Conservation (phyloP, 768 basidiomycete species). For the Mycena leptocephala region DNA sequence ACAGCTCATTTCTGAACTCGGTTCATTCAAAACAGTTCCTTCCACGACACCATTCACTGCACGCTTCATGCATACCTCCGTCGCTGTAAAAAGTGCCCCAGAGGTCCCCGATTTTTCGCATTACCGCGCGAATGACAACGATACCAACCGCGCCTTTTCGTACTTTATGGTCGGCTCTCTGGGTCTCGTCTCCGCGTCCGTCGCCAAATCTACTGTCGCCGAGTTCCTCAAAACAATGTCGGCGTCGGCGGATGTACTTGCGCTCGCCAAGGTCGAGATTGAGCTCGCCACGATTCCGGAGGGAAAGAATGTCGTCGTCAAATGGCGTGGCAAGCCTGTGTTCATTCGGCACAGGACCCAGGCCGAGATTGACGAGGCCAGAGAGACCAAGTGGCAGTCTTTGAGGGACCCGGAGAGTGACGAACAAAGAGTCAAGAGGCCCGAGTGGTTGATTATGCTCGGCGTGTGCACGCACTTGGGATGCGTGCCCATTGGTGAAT, state of each 20-base stretch:
- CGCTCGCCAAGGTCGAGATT: constrained; percentile 97
- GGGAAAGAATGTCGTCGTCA: constrained; percentile 97
- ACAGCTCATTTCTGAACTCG: constrained; percentile 23
- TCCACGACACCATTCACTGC: constrained; percentile 71
- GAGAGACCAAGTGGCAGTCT: constrained; percentile 85
- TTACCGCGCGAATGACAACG: constrained; percentile 81
- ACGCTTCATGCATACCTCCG: constrained; percentile 86
- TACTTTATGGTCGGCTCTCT: constrained; percentile 95
- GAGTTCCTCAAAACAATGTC: constrained; percentile 98
- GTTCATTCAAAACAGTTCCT: constrained; percentile 59
- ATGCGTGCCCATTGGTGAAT: constrained; percentile 98
- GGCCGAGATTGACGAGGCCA: constrained; percentile 95
- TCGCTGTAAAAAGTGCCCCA: constrained; percentile 77
- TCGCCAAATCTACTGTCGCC: constrained; percentile 93
- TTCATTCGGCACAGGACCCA: constrained; percentile 97
- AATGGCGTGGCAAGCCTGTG: constrained; percentile 99
- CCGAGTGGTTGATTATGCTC: constrained; percentile 96
- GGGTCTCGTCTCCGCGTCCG: constrained; percentile 94
- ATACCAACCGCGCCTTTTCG: constrained; percentile 82
- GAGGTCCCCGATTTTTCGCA: constrained; percentile 92
- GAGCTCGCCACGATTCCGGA: constrained; percentile 93
- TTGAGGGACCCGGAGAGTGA: constrained; percentile 96
- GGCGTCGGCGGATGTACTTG: constrained; percentile 97
- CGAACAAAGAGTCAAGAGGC: constrained; percentile 90
- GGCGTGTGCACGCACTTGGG: constrained; percentile 98